Evolutionary conservation across 2,329 filamentous ascomycete genomes (phyloP), one percentile per base, ranked within the genome.

Genomic region (Curvularia verruculosa): DNA sequence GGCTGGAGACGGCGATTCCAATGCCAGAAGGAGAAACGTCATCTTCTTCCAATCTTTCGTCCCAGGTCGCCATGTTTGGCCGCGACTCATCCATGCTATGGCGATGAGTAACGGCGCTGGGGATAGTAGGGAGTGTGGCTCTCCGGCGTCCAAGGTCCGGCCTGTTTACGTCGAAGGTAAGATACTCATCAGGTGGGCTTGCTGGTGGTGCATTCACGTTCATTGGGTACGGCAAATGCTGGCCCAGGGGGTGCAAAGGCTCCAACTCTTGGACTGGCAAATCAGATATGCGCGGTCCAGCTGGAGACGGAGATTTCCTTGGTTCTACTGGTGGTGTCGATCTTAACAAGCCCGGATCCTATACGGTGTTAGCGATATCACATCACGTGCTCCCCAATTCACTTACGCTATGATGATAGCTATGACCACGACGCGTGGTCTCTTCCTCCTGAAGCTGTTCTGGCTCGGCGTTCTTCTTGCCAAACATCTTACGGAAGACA

Each of bases 401-500:
- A 34, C 72, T 61, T 68, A 77, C 75, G 46, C 75, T 77, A 23
- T 65, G 64, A 44, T 75, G 73, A 51, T 77, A 73, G 47, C 58
- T 68, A 54, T 77, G 75, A 18, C 69, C 65, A 41, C 62, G 67
- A 28, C 57, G 62, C 44, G 41, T 49, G 29, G 58, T 36, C 23
- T 69, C 64, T 18, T 44, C 28, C 46, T 67, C 63, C n/a, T 68
- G 64, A 10, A 56, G 58, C 44, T 71, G 60, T 7, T 52, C 53
- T 44, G 69, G 67, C 10, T 74, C 70, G 15, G 66, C 70, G 29
- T 66, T 64, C 54, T 64, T 74, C 36, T 69, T 66, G 13, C 75
- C 71, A 52, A 77, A 77, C 70, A 77, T 77, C 50, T 75, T 75
- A 3, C 74, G 68, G 47, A 77, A 74, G 6, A 75, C 75, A 59